Percentiles rank a stretch among this genome's conserved stretches.
Evolutionary conservation across 371 early-diverging fungal species (phyloP).

Genomic region (Mortierella sp.): DNA sequence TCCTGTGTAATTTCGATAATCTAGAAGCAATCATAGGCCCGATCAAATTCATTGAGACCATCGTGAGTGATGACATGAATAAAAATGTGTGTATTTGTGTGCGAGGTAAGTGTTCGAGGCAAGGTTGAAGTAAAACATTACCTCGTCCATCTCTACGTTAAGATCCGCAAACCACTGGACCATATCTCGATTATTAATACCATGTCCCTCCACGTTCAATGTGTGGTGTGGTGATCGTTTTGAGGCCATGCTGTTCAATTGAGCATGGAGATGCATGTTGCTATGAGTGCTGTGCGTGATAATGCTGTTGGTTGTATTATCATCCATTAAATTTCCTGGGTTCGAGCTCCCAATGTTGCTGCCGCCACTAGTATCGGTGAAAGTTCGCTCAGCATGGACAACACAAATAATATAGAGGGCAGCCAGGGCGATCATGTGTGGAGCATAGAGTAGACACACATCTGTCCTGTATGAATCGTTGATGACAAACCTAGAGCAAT

Average conservation of each 20-base stretch:
- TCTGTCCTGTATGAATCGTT: slow-evolving; percentile 87
- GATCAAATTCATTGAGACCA: neutral
- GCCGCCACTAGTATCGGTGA: slow-evolving; percentile 15
- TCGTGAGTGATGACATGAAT: too few relatives aligned
- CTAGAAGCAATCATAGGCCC: slow-evolving; percentile 5
- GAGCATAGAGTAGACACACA: slow-evolving; percentile 84
- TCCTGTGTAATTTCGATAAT: slow-evolving; percentile 76
- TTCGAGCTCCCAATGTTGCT: neutral
- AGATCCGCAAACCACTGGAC: slow-evolving; percentile 80
- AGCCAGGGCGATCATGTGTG: slow-evolving; percentile 88
- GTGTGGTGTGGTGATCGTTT: slow-evolving; percentile 12
- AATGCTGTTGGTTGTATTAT: neutral
- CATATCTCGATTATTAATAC: slow-evolving; percentile 63
- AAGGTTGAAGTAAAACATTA: slow-evolving; percentile 27
- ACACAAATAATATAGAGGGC: slow-evolving; percentile 81
- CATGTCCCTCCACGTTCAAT: slow-evolving; percentile 31
- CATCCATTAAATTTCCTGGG: too few relatives aligned
- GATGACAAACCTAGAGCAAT: slow-evolving; percentile 73
- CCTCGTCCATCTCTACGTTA: slow-evolving; percentile 77
- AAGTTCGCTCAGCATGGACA: slow-evolving; percentile 56
- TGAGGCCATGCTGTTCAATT: slow-evolving; percentile 32
- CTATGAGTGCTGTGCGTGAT: slow-evolving; percentile 21
- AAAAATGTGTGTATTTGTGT: too few relatives aligned
- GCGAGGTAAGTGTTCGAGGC: too few relatives aligned
- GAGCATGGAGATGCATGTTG: slow-evolving; percentile 54